Evolutionary conservation across 805 yeast species (phyloP).

Genomic region (Candida lessepsii): DNA sequence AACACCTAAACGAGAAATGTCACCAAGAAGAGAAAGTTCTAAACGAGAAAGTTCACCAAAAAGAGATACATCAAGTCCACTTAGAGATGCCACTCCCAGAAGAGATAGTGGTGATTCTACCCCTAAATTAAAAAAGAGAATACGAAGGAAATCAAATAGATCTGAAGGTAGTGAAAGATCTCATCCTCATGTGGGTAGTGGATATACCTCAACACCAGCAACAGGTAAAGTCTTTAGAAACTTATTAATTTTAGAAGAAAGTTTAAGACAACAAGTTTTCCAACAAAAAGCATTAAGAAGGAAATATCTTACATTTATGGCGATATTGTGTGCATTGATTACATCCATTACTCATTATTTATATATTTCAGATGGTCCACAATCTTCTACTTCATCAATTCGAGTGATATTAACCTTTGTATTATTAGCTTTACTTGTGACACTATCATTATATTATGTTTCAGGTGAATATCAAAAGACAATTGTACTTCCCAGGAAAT

Average conservation of each 20-base stretch:
- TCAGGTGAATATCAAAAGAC: slow-evolving; percentile 90
- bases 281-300: slow-evolving; percentile 66
- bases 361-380: slow-evolving; percentile 24
- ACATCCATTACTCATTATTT: slow-evolving; percentile 41
- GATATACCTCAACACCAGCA: slow-evolving; percentile 40
- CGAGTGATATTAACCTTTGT: slow-evolving; percentile 50
- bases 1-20: slow-evolving; percentile 5
- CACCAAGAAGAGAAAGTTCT: slow-evolving; percentile 4
- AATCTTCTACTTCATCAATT: slow-evolving; percentile 27
- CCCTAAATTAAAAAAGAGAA: slow-evolving; percentile 21
- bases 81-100: slow-evolving; percentile 10
- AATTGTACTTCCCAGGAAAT: slow-evolving; percentile 76
- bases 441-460: slow-evolving; percentile 73
- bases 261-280: slow-evolving; percentile 75
- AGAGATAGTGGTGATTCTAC: slow-evolving; percentile 14
- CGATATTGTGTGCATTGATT: slow-evolving; percentile 38
- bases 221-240: slow-evolving; percentile 79
- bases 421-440: slow-evolving; percentile 60
- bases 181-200: slow-evolving; percentile 21
- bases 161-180: slow-evolving; percentile 27
- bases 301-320: slow-evolving; percentile 56
- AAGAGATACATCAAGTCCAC: slow-evolving; percentile 6
- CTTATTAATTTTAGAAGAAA: slow-evolving; percentile 79
- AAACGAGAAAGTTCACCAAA: slow-evolving; percentile 5
- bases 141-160: slow-evolving; percentile 24